phyloP scores from a whole-genome alignment of 2,329 filamentous ascomycete genomes.

The Ploettnerulaceae sp. region DNA sequence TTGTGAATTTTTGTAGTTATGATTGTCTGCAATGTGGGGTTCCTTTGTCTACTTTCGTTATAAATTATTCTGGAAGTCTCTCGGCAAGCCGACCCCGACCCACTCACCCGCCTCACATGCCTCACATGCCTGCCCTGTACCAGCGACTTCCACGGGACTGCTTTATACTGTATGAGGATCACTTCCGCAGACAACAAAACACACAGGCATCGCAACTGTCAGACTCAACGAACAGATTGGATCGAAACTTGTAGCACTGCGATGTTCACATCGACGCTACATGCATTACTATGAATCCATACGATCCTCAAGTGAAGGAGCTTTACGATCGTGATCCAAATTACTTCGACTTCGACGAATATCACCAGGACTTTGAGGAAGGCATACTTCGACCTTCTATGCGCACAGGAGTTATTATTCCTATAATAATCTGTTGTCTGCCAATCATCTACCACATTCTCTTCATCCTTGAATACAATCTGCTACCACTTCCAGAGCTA shows the following conservation, averaged over 20 bases:
- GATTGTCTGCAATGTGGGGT: conserved; percentile 10
- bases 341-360: conserved; percentile 22
- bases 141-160: not conserved
- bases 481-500: conserved; percentile 42
- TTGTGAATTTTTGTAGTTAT: conserved; percentile 19
- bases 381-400: conserved; percentile 14
- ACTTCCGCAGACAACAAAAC: not conserved
- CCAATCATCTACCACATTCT: conserved; percentile 31
- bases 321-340: conserved; percentile 30
- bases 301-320: conserved; percentile 22
- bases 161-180: not conserved
- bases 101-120: conserved; percentile 3
- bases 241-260: not conserved
- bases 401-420: conserved; percentile 20
- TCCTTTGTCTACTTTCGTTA: too few species aligned
- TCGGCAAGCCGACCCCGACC: conserved; percentile 1
- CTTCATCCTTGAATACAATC: conserved; percentile 32
- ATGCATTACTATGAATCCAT: conserved; percentile 33
- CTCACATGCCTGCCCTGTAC: not conserved
- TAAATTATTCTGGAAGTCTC: conserved; percentile 13
- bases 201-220: too few species aligned
- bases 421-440: conserved; percentile 24
- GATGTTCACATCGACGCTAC: conserved; percentile 8
- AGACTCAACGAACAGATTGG: not conserved
- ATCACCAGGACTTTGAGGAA: conserved; percentile 33